Evolutionary conservation across 495 filamentous ascomycete species (phyloP).

Genomic region (Acidomyces sp.): DNA sequence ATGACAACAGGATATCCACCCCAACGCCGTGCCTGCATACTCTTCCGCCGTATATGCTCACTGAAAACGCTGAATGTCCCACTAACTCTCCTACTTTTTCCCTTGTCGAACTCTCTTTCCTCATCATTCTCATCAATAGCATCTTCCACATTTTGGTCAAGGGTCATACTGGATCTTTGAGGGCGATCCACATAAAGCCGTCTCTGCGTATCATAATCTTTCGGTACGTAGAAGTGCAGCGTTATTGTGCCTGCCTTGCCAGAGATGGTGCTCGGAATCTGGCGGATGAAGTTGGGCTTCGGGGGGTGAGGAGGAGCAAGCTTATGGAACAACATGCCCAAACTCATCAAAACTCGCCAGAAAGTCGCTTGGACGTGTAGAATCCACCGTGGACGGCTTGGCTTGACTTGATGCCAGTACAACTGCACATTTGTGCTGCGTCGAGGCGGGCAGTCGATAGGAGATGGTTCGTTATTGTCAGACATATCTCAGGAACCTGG

Average conservation of each 20-base stretch:
- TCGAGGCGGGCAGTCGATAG: no score
- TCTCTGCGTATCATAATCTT: constrained; percentile 37
- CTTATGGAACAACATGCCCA: constrained; percentile 68
- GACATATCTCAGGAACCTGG: no score
- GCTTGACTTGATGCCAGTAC: no score
- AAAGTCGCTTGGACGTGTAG: constrained; percentile 58
- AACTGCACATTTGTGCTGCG: no score
- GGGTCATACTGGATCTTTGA: no score
- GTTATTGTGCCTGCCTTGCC: constrained; percentile 40
- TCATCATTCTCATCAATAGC: constrained; percentile 2
- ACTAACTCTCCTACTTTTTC: constrained; percentile 4
- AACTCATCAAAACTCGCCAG: constrained; percentile 65
- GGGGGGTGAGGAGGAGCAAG: constrained; percentile 55
- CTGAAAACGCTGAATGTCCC: neutral
- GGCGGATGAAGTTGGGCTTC: constrained; percentile 49
- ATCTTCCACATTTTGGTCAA: neutral
- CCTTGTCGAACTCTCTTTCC: neutral
- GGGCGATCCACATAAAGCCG: constrained; percentile 27
- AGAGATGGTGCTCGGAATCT: constrained; percentile 48
- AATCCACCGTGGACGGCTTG: no score
- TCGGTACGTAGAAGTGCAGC: constrained; percentile 73
- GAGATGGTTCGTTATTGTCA: no score
- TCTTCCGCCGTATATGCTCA: constrained; percentile 1
- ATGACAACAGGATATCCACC: constrained; percentile 30
- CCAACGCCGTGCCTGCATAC: constrained; percentile 16